Conservation (phyloP, 805 yeast genomes). For the Saccharomyces mikatae region DNA sequence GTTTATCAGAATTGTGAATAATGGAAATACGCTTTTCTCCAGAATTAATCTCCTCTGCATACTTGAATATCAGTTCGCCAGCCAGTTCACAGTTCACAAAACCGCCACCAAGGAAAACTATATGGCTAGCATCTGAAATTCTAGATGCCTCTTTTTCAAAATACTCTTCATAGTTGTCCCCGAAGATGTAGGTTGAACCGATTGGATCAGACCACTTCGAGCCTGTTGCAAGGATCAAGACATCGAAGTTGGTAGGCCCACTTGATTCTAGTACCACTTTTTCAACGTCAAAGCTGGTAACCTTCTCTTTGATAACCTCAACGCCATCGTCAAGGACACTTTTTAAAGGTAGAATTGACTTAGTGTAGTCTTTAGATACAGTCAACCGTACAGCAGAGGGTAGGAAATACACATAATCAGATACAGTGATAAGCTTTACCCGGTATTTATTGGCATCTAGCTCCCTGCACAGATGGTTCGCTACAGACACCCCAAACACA, state of each 20-base stretch:
- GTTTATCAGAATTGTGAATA: conserved; percentile 14
- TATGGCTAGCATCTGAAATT: conserved; percentile 18
- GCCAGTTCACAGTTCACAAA: conserved; percentile 26
- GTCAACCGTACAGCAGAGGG: conserved; percentile 14
- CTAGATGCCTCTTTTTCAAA: conserved; percentile 8
- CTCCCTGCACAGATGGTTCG: conserved; percentile 12
- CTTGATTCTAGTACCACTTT: conserved; percentile 8
- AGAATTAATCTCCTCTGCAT: conserved; percentile 6
- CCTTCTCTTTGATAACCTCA: conserved; percentile 18
- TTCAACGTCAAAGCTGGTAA: conserved; percentile 11
- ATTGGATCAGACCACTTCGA: conserved; percentile 26
- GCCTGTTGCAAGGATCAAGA: conserved; percentile 29
- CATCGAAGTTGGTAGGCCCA: conserved; percentile 15
- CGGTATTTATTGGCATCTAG: background rate
- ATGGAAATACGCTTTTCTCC: conserved; percentile 19
- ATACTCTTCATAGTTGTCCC: conserved; percentile 10
- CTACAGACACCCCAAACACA: conserved; percentile 14
- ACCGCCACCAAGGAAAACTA: conserved; percentile 31
- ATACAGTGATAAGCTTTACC: conserved; percentile 11
- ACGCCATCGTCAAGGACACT: conserved; percentile 15
- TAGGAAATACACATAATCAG: conserved; percentile 10
- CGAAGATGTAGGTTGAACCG: conserved; percentile 9
- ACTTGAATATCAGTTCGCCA: conserved; percentile 27
- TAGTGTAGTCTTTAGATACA: conserved; percentile 12
- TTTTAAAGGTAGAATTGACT: conserved; percentile 12